Evolutionary conservation across 768 basidiomycete genomes (phyloP).

Genomic region (Lepiota brunneoincarnata): DNA sequence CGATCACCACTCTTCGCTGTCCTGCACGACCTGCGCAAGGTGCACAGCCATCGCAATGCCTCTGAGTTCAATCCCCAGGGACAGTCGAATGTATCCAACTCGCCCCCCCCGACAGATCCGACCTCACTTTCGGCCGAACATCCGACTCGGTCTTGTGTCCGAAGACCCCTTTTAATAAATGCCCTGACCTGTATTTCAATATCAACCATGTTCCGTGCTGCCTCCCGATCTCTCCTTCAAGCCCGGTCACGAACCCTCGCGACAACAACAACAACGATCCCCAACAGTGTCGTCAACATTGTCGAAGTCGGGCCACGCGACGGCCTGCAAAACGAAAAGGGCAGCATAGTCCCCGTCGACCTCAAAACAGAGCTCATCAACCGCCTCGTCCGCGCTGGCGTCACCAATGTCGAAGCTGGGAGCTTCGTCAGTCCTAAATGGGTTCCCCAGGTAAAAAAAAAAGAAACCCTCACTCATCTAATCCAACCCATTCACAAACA

Average conservation of each 20-base stretch:
- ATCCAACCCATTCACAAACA: not conserved
- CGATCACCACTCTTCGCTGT: too few relatives aligned
- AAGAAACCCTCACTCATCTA: slow-evolving; percentile 14
- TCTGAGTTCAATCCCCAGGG: too few relatives aligned
- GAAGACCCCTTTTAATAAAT: not conserved
- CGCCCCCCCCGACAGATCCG: too few relatives aligned
- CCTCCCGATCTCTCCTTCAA: not conserved
- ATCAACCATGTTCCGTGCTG: slow-evolving; percentile 4
- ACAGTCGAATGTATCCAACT: too few relatives aligned
- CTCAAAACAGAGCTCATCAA: slow-evolving; percentile 82
- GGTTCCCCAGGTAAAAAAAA: slow-evolving; percentile 89
- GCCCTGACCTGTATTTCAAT: not conserved
- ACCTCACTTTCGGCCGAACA: not conserved
- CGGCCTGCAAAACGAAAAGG: slow-evolving; percentile 88
- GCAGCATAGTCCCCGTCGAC: slow-evolving; percentile 57
- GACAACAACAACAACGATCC: slow-evolving; percentile 16
- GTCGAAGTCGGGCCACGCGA: slow-evolving; percentile 92
- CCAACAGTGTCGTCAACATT: slow-evolving; percentile 51
- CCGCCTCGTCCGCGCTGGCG: slow-evolving; percentile 65
- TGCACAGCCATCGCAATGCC: too few relatives aligned
- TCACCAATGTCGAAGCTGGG: slow-evolving; percentile 74
- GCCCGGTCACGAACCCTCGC: not conserved
- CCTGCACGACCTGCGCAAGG: too few relatives aligned
- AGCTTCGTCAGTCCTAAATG: slow-evolving; percentile 93
- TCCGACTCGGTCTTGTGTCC: not conserved